Conservation (phyloP, 2,329 filamentous ascomycete species). For the Aspergillus caelatus region DNA sequence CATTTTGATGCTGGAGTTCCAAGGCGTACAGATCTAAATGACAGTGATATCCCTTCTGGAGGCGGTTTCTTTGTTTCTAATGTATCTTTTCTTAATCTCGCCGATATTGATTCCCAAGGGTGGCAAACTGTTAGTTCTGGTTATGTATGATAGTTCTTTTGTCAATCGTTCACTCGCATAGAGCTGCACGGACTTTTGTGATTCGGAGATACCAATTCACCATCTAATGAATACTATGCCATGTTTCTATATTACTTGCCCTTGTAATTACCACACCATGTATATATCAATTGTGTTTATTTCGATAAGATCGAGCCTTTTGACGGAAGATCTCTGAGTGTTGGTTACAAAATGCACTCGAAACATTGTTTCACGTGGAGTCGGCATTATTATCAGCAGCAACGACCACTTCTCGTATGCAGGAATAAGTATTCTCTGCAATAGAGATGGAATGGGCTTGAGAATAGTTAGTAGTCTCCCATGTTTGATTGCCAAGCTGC, state of each 20-base stretch:
- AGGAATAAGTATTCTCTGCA: too few relatives aligned
- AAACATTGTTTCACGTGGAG: background rate
- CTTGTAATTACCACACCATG: background rate
- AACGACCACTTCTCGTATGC: background rate
- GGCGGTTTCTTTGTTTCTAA: background rate
- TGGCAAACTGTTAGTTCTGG: constrained; percentile 8
- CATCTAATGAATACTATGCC: background rate
- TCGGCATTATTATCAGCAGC: background rate
- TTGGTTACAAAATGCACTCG: background rate
- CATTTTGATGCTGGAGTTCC: background rate
- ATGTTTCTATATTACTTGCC: background rate
- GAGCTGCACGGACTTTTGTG: constrained; percentile 11
- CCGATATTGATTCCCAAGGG: constrained; percentile 1
- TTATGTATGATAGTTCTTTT: background rate
- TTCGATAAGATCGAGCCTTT: background rate
- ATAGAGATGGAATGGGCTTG: background rate
- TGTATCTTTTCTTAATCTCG: background rate
- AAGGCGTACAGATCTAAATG: background rate
- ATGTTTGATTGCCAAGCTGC: background rate
- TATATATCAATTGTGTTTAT: background rate
- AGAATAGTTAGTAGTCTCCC: background rate
- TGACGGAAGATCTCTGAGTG: background rate
- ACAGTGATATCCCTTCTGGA: background rate
- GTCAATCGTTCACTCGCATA: constrained; percentile 9
- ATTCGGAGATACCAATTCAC: constrained; percentile 2